Evolutionary conservation across 371 early-diverging fungal genomes (phyloP).

Genomic region (Smittium mucronatum): DNA sequence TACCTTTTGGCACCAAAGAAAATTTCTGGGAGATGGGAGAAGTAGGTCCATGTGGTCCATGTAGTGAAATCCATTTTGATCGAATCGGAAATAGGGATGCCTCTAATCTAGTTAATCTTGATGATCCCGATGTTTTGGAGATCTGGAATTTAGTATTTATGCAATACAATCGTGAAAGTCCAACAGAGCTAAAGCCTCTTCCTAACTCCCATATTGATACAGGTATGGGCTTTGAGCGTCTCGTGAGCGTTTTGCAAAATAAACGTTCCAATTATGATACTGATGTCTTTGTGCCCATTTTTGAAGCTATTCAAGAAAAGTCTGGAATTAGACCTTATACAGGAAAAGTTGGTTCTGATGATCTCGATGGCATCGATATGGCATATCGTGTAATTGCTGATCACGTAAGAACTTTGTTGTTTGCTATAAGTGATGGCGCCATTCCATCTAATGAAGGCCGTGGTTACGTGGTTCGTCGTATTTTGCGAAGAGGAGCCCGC

Average conservation of each 20-base stretch:
- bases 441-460: conserved; percentile 96
- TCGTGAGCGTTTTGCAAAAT: conserved; percentile 93
- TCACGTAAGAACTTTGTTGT: conserved; percentile 95
- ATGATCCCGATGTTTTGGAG: conserved; percentile 98
- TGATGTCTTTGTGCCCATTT: conserved; percentile 81
- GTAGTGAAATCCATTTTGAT: conserved; percentile 99
- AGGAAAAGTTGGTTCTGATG: conserved; percentile 81
- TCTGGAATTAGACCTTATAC: conserved; percentile 76
- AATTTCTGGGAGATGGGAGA: conserved; percentile 99
- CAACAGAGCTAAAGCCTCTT: conserved; percentile 74
- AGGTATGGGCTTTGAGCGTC: conserved; percentile 98
- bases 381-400: conserved; percentile 99
- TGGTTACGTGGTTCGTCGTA: conserved; percentile 98
- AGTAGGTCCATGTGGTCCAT: conserved; percentile 99
- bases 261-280: conserved; percentile 98
- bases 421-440: conserved; percentile 95
- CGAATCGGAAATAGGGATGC: conserved; percentile 96
- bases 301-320: conserved; percentile 67
- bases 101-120: conserved; percentile 88
- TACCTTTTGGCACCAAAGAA: conserved; percentile 89
- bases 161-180: conserved; percentile 97
- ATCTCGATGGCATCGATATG: conserved; percentile 88
- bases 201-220: conserved; percentile 99
- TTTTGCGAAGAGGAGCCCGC: conserved; percentile 93
- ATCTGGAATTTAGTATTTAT: conserved; percentile 99